Evolutionary conservation across 2,329 filamentous ascomycete genomes (phyloP).

Genomic region (Ceratocystis albifundus): DNA sequence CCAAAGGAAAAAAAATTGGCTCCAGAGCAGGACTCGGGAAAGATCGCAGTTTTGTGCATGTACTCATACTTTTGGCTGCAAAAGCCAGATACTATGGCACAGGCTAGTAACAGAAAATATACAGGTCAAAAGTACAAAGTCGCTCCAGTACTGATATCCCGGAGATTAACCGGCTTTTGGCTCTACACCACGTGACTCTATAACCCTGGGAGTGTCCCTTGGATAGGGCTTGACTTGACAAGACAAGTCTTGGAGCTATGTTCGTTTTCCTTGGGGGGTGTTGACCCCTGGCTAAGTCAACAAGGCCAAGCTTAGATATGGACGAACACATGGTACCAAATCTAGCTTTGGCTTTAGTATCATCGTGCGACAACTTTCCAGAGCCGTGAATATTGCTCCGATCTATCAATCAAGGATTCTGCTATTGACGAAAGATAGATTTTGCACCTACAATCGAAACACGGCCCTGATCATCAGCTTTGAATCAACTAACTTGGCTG

Average conservation of each 20-base stretch:
- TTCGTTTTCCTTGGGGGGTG: neutral
- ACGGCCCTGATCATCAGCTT: neutral
- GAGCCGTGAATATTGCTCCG: neutral
- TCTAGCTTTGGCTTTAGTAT: neutral
- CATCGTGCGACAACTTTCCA: neutral
- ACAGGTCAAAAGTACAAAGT: conserved; percentile 12
- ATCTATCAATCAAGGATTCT: neutral
- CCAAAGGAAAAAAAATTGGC: conserved; percentile 34
- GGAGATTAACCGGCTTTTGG: conserved; percentile 14
- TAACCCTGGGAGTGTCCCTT: conserved; percentile 12
- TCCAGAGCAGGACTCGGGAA: conserved; percentile 35
- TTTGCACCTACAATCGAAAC: neutral
- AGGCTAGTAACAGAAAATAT: no score
- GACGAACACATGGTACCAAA: neutral
- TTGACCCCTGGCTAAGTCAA: conserved; percentile 2
- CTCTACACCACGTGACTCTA: neutral
- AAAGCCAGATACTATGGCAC: no score
- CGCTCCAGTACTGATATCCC: neutral
- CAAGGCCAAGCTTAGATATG: conserved; percentile 3
- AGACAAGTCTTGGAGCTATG: neutral
- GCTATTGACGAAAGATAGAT: neutral
- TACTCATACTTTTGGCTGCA: conserved; percentile 20
- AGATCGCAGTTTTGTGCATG: conserved; percentile 37
- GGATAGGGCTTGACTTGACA: neutral
- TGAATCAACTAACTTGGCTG: no score